Evolutionary conservation across 2,329 filamentous ascomycete genomes (phyloP).

Genomic region (Endoconidiophora polonica): DNA sequence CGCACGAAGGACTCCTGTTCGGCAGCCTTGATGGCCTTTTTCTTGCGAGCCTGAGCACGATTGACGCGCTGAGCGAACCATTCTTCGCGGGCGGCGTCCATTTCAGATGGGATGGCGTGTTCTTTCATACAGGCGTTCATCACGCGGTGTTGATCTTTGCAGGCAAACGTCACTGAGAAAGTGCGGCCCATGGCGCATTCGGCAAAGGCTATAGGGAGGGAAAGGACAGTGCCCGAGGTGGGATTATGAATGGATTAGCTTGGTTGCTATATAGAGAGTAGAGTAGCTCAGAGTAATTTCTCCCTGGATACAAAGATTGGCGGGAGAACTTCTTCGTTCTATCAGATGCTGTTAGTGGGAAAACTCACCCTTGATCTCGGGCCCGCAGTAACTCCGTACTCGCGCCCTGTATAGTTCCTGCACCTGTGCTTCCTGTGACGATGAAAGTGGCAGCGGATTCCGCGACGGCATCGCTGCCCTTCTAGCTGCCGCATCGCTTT

Average conservation of each 20-base stretch:
- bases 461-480: constrained; percentile 37
- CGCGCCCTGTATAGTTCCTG: constrained; percentile 65
- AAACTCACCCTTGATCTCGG: constrained; percentile 56
- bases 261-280: neutral
- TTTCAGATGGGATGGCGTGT: constrained; percentile 68
- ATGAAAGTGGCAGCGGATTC: constrained; percentile 70
- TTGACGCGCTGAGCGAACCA: constrained; percentile 73
- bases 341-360: neutral
- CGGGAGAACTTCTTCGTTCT: no score
- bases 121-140: constrained; percentile 93
- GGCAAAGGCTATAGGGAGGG: constrained; percentile 56
- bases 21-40: constrained; percentile 37
- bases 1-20: constrained; percentile 49
- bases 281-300: neutral
- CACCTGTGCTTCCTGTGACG: constrained; percentile 67
- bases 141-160: constrained; percentile 56
- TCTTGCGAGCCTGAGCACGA: constrained; percentile 49
- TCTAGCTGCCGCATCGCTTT: no score
- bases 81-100: constrained; percentile 78
- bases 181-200: constrained; percentile 76
- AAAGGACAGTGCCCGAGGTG: neutral
- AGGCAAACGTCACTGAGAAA: constrained; percentile 73
- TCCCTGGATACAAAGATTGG: no score
- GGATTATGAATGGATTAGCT: no score
- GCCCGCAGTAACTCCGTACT: constrained; percentile 57